Evolutionary conservation across 208 protist species (phyloP), one percentile per base, ranked within the genome.

Genomic region (Zelonia costaricensis): DNA sequence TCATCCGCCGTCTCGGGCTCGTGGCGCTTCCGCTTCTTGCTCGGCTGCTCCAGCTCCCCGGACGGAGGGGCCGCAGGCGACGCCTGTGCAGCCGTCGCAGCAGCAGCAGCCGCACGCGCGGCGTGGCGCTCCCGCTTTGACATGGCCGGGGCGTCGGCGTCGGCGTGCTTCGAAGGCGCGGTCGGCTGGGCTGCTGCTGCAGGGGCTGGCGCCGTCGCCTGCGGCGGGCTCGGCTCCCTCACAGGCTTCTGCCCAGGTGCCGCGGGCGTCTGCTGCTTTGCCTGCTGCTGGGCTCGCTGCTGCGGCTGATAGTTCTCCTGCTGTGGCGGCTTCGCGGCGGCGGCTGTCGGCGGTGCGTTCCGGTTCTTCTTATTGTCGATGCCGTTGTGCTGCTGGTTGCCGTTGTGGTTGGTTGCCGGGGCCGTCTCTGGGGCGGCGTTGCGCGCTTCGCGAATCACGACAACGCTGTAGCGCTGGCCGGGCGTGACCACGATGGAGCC

Each of bases 401-500:
- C 30, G n/a, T 27, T 48, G 38, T 51, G 42, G 39, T 55, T 47
- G 18, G 18, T 12, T 12, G 25, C 57, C n/a, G 43, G 20, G 1
- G 35, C 44, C 18, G 36, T 23, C 40, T 59, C 61, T 42, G 38
- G 25, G 20, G 28, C 20, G 48, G 48, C 49, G 33, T 40, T 22
- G 53, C 47, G 30, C 4, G 40, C 36, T 27, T 66, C 69, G 13
- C 55, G 65, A 22, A 86, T 53, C 25, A 72, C 27, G 13, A 93
- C 76, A 8, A 93, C 51, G 47, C 31, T 57, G 63, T 94, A 94
- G 18, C 58, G 57, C 27, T 74, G 48, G 10, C 82, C 80, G 0
- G 87, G 87, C 3, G 63, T 77, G 10, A 91, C 83, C 42, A 81
- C 59, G 9, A 94, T 65, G 51, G 84, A 86, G 25, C 87, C 87